phyloP scores from a whole-genome alignment of 139 green algal genomes.

The Micractinium conductrix region DNA sequence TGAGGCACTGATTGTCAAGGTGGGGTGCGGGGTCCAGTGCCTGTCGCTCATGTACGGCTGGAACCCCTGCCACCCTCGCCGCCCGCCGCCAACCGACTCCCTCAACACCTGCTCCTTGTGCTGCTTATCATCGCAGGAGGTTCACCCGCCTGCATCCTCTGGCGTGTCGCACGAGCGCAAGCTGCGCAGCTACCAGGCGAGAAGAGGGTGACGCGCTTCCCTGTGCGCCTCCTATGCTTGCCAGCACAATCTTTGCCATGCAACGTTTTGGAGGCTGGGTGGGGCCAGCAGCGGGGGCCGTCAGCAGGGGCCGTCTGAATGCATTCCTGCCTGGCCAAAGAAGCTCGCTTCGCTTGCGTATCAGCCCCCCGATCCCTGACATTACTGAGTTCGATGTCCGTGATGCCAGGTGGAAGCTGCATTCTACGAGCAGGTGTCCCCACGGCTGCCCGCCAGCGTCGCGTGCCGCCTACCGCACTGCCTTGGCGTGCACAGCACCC shows the following conservation, averaged over 20 bases:
- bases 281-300: no score
- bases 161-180: constrained; percentile 21
- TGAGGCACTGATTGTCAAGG: constrained; percentile 19
- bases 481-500: constrained; percentile 25
- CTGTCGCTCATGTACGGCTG: no score
- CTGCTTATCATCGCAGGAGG: not conserved
- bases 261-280: no score
- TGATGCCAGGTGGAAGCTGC: constrained; percentile 34
- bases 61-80: no score
- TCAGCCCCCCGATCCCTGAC: not conserved
- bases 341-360: no score
- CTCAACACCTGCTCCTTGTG: no score
- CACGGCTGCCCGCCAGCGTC: not conserved
- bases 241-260: no score
- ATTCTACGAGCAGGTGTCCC: constrained; percentile 42
- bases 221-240: not conserved
- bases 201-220: not conserved
- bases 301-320: no score
- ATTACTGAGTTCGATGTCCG: not conserved
- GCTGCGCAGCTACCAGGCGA: constrained; percentile 9
- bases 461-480: constrained; percentile 13
- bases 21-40: no score
- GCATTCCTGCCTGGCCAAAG: no score
- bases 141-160: not conserved
- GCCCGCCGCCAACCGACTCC: no score